A percentile compares a stretch with the other conserved stretches of the same genome.
Evolutionary conservation across 805 yeast species (phyloP).

Genomic region (Zygosaccharomyces bailii): DNA sequence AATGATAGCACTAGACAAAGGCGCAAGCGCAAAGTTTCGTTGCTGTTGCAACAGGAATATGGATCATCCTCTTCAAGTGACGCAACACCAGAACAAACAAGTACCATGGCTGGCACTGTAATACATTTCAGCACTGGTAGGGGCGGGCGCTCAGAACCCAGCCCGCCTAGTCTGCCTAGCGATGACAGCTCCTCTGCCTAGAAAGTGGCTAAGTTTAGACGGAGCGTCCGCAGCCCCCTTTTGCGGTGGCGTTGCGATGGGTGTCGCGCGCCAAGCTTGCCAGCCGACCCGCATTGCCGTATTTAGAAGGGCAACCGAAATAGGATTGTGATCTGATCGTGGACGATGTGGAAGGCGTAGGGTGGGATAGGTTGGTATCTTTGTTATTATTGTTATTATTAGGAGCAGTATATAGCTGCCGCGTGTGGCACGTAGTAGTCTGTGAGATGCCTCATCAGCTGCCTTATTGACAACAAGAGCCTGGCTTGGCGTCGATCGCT

Average conservation of each 20-base stretch:
- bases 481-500: too few species aligned
- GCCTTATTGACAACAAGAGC: too few species aligned
- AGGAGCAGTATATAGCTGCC: too few species aligned
- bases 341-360: too few species aligned
- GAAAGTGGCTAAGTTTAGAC: neutral
- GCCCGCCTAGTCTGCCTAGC: neutral
- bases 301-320: neutral
- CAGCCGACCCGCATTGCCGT: neutral
- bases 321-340: neutral
- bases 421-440: too few species aligned
- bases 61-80: conserved; percentile 29
- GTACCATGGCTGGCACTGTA: conserved; percentile 24
- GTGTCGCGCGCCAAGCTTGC: neutral
- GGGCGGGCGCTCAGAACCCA: neutral
- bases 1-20: conserved; percentile 21
- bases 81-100: neutral
- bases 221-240: neutral
- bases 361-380: too few species aligned
- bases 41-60: conserved; percentile 33
- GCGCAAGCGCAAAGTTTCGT: conserved; percentile 33
- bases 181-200: neutral
- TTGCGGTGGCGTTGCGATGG: neutral
- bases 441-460: too few species aligned
- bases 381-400: too few species aligned
- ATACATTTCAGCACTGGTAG: conserved; percentile 22